Evolutionary conservation across 1,284 basidiomycete genomes (phyloP), one percentile per base, ranked within the genome.

Genomic region (Vanrija sp.): DNA sequence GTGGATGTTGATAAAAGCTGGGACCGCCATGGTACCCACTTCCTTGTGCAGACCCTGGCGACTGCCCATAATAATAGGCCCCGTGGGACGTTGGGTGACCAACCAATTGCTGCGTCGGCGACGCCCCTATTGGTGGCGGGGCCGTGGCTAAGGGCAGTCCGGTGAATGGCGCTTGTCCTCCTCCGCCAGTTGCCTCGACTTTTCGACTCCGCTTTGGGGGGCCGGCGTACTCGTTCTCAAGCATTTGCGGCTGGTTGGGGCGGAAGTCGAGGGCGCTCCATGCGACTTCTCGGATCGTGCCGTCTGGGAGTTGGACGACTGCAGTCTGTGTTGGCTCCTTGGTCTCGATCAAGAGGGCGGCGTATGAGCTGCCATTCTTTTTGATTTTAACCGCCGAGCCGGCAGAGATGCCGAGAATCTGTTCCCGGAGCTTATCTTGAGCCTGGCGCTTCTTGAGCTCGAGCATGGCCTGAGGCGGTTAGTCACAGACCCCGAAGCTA

Each of bases 381-480:
- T 87, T 86, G 60, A 94, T 81, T 74, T 89, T 88, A 78, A 94
- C 85, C 16, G 84, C 81, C 19, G 85, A 78, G 76, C 87, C 85
- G 0, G 78, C 74, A 4, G 84, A 81, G 22, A 95, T 78, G 0
- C 83, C 81, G 38, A 89, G 67, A 9, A 93, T 78, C 27, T 80
- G 80, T 38, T 82, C 81, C 39, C 62, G 64, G 14, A 72, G 60
- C 83, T 83, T 71, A 79, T 85, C 65, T 83, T 84, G 67, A 82
- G 83, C 69, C 84, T 89, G 51, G 75, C 80, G 82, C 64, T 84
- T 86, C 71, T 87, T 87, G 36, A 36, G 38, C 41, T 60, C 53
- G 14, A 53, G 22, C 47, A 86, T 74, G 67, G 90, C 31, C 31
- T 31, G 31, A n/a, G 31, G 31, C 31, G 31, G 31, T 31, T 31